Evolutionary conservation across 305 asterid genomes (phyloP).

Genomic region (Ajuga reptans): DNA sequence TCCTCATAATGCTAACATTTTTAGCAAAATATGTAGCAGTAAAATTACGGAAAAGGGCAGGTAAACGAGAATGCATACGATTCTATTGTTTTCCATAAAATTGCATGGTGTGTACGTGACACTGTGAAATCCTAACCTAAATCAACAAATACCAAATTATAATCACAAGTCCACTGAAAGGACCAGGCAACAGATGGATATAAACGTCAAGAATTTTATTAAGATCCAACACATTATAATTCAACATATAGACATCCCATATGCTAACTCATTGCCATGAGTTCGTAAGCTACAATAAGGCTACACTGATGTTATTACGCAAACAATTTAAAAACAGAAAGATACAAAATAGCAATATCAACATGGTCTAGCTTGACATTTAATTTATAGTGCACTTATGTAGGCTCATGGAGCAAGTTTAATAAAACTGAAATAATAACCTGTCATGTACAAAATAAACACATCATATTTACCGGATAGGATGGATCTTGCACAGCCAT

Average conservation of each 20-base stretch:
- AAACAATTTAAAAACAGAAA: neutral
- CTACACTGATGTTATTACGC: neutral
- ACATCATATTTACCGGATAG: constrained; percentile 58
- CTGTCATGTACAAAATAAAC: neutral
- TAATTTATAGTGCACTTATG: neutral
- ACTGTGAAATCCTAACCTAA: neutral
- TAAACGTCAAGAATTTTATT: neutral
- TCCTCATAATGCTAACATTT: neutral
- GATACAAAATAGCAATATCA: constrained; percentile 1
- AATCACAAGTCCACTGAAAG: neutral
- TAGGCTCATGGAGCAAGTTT: constrained; percentile 1
- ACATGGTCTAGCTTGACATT: neutral
- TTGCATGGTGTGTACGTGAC: neutral
- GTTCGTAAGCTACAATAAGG: neutral
- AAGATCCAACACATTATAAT: neutral
- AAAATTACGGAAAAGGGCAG: neutral
- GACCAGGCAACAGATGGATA: neutral
- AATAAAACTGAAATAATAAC: neutral
- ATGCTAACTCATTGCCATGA: neutral
- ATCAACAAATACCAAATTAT: neutral
- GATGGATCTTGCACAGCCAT: constrained; percentile 98
- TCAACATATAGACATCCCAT: no score
- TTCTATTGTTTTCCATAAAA: neutral
- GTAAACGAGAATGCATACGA: neutral
- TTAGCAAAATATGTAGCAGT: neutral